phyloP scores from a whole-genome alignment of 176 grass and related monocot species.

The Oryza brachyantha region DNA sequence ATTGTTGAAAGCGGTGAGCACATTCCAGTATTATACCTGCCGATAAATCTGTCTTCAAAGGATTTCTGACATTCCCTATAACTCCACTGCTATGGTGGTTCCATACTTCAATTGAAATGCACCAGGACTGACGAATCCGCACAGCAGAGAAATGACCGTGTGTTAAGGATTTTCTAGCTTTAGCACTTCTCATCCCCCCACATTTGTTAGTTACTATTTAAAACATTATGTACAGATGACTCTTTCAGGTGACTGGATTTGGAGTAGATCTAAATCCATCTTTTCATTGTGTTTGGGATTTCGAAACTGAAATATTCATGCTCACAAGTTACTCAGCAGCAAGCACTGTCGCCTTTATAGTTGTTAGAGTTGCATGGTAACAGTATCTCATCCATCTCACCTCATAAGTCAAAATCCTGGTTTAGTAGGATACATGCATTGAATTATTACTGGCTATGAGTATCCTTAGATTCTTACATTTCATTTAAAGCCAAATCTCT shows the following conservation, averaged over 20 bases:
- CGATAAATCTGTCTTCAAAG: not conserved
- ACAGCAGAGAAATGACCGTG: not conserved
- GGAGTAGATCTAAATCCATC: not conserved
- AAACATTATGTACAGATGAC: not conserved
- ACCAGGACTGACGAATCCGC: not conserved
- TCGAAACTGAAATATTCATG: not conserved
- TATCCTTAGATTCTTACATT: slow-evolving; percentile 9
- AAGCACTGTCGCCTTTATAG: slow-evolving; percentile 1
- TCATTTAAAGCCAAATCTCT: slow-evolving; percentile 30
- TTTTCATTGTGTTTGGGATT: not conserved
- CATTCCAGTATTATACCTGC: not conserved
- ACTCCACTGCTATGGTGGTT: not conserved
- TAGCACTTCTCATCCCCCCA: not conserved
- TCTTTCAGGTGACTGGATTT: not conserved
- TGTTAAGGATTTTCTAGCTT: not conserved
- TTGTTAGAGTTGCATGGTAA: slow-evolving; percentile 2
- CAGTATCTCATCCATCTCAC: slow-evolving; percentile 12
- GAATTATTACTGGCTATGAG: not conserved
- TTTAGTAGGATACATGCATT: not conserved
- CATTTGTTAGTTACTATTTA: not conserved
- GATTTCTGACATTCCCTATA: not conserved
- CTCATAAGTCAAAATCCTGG: not conserved
- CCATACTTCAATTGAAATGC: not conserved
- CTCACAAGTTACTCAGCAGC: not conserved
- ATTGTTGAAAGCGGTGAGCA: not conserved